Base-by-base conservation (phyloP, 2,329 filamentous ascomycete species). In the Botrytis paeoniae region DNA sequence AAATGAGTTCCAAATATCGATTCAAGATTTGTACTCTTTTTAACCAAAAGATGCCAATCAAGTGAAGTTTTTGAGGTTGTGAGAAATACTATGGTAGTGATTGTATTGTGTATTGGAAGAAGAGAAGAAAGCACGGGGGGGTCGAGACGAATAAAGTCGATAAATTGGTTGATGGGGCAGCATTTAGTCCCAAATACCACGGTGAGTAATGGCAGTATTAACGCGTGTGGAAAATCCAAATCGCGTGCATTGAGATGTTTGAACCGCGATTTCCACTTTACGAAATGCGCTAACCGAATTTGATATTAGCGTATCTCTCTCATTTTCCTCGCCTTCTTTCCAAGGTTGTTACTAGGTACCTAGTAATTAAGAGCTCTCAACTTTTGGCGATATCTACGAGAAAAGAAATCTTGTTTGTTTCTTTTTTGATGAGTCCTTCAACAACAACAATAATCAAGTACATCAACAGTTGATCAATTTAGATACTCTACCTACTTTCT, bases 191-290 rank as follows among this genome's bases (percentile, higher is more conserved):
- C 32, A 71, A 57, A 57, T 29, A 18, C n/a, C 51, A 41, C 60
- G 70, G 70, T 41, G 14, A 54, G 45, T 35, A 32, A n/a, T 20
- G 60, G 41, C 48, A 69, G 37, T 41, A 32, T 29, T 20, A n/a
- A 66, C 64, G 64, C 64, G 64, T 66, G 25, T 22, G 29, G 41
- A 35, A 54, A 48, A 66, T 66, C 22, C 8, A 41, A 68, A 48
- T 60, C 70, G 62, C 70, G 70, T 65, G 35, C 25, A 14, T 32
- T 57, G 48, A n/a, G 51, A 18, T 54, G 51, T 54, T 54, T 29
- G 51, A 68, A 60, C 54, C 63, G 70, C 39, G 70, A 72, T 48
- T 72, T 68, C 45, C 70, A 72, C 70, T 41, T 61, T 39, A 37
- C 5, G 45, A 12, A 10, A 9, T 5, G 39, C 16, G 18, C 70